A percentile compares a stretch with the other conserved stretches of the same genome.
phyloP scores from a whole-genome alignment of 2,329 filamentous ascomycete genomes.

The Cryphonectria naterciae region DNA sequence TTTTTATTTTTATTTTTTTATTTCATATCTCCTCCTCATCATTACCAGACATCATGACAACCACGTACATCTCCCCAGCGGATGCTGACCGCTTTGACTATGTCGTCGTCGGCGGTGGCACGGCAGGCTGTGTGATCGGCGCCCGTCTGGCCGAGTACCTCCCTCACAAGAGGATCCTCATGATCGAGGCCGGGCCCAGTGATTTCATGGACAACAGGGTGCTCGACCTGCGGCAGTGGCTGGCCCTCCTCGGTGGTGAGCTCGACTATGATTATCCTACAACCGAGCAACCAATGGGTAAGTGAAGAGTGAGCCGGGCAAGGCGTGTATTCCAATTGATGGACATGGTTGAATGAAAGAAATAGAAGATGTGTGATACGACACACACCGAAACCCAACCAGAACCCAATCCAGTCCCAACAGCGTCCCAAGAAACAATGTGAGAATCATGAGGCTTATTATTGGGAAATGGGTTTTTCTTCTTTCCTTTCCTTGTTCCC shows the following conservation, averaged over 20 bases:
- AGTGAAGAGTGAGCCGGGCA: slow-evolving; percentile 30
- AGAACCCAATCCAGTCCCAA: neutral
- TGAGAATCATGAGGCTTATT: slow-evolving; percentile 25
- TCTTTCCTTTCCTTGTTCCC: slow-evolving; percentile 10
- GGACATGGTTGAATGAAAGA: neutral
- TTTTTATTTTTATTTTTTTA: neutral
- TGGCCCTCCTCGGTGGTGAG: slow-evolving; percentile 81
- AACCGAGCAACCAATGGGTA: slow-evolving; percentile 81
- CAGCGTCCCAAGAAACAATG: neutral
- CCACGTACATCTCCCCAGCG: slow-evolving; percentile 65
- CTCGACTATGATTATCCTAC: slow-evolving; percentile 92
- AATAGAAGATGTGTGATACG: neutral
- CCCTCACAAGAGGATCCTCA: slow-evolving; percentile 76
- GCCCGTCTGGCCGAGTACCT: slow-evolving; percentile 81
- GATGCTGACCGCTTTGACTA: slow-evolving; percentile 77
- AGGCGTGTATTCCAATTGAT: neutral
- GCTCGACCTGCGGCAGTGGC: slow-evolving; percentile 84
- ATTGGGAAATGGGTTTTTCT: neutral
- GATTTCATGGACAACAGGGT: slow-evolving; percentile 89
- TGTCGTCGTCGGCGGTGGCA: slow-evolving; percentile 83
- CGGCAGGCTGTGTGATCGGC: slow-evolving; percentile 83
- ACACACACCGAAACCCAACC: neutral
- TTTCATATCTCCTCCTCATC: neutral
- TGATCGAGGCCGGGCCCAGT: slow-evolving; percentile 88
- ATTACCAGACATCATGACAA: slow-evolving; percentile 60